Evolutionary conservation across 805 yeast genomes (phyloP), one percentile per base, ranked within the genome.

Genomic region (Kuraishia floccosa): DNA sequence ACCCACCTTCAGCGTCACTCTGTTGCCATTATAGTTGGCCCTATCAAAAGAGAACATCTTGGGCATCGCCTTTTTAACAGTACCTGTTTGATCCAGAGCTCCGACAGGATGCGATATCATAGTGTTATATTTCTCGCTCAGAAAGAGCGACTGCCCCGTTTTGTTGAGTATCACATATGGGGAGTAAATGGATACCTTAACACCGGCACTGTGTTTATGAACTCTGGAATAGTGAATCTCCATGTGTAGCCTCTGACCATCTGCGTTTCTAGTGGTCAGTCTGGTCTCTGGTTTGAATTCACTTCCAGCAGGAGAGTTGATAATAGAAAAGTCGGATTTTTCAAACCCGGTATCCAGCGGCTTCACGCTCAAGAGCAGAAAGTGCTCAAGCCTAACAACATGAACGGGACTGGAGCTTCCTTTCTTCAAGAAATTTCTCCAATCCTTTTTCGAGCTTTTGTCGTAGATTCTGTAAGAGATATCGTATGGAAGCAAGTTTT

Each of bases 131-230:
- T 66, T 62, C 21, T 76, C 76, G 30, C 72, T 77, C 37, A 86
- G 52, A 28, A 59, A 63, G 10, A 91, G 39, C 39, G 72, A 72
- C 37, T 65, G 68, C 2, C 82, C 87, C 0, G 95, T 84, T 43
- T 81, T 64, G 52, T 91, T 93, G 39, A 87, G 59, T 12, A 91
- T 58, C 27, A 91, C 63, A 46, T 89, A 91, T 0, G 96, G 96
- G 0, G 95, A 61, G 46, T 73, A 85, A n/a, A 91, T 62, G 9
- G 70, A 68, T 2, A 85, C 67, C 38, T 72, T 68, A 38, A 76
- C 58, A 19, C 85, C 82, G 3, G 79, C 65, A 21, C 72, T 68
- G 7, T 66, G 59, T 0, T 64, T 62, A 9, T 60, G 63, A 14
- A 62, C 55, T 14, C 59, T 60, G 28, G 67, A 64, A 48, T 86